These are phyloP conservation scores for Schizosaccharomyces osmophilus DNA, from an alignment of 805 yeast species.

Conservation along the genomic window DNA sequence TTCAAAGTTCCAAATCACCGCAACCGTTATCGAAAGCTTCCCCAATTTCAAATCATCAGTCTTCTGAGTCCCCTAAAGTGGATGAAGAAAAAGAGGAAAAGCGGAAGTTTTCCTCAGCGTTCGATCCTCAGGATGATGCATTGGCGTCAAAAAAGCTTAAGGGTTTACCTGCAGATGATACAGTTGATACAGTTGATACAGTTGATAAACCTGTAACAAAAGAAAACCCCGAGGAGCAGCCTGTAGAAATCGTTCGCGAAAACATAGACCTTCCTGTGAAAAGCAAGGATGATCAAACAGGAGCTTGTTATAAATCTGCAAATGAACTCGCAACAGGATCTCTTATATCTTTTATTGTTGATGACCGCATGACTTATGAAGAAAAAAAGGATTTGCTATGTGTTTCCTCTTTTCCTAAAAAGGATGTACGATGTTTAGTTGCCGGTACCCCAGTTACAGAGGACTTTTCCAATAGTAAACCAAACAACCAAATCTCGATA, in stretches of 20 bases:
- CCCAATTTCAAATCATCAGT: no score
- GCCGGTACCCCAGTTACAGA: constrained; percentile 69
- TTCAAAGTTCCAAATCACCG: background rate
- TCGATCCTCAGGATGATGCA: background rate
- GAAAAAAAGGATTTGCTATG: background rate
- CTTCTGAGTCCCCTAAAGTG: no score
- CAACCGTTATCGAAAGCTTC: background rate
- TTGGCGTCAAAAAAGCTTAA: no score
- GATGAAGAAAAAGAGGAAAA: background rate
- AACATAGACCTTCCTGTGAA: background rate
- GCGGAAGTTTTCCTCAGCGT: background rate
- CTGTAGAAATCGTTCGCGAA: background rate
- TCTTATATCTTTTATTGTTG: background rate
- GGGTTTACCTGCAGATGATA: no score
- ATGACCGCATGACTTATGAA: background rate
- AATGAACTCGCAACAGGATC: background rate
- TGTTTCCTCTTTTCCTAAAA: background rate
- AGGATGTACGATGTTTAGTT: background rate
- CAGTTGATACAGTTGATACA: no score
- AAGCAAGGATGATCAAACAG: background rate
- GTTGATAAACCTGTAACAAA: no score
- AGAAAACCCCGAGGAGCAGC: background rate
- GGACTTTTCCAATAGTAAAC: constrained; percentile 66
- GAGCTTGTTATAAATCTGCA: background rate
- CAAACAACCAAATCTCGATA: constrained; percentile 76